Conservation (phyloP, 2,329 filamentous ascomycete species). For the Alternaria tenuissima region DNA sequence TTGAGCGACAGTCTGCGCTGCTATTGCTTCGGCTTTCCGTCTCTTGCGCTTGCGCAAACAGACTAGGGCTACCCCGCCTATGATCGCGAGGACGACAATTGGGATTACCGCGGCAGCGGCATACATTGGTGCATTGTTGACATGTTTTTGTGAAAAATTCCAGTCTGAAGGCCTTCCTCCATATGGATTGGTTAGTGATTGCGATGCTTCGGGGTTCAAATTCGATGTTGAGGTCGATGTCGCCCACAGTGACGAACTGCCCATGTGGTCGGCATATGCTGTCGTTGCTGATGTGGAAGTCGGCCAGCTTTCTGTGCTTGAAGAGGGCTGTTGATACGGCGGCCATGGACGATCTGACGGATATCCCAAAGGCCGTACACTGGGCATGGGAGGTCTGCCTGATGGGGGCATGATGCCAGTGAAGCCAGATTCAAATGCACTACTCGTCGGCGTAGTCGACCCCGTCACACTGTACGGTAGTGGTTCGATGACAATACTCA, state of each 20-base stretch:
- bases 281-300: constrained; percentile 9
- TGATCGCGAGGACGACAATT: constrained; percentile 34
- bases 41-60: constrained; percentile 44
- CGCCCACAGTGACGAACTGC: background rate
- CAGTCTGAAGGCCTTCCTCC: constrained; percentile 4
- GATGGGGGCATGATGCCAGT: background rate
- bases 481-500: background rate
- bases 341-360: background rate
- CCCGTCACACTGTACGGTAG: background rate
- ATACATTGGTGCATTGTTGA: constrained; percentile 27
- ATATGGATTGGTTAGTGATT: constrained; percentile 1
- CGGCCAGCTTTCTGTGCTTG: constrained; percentile 1
- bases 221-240: constrained; percentile 5
- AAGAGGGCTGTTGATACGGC: background rate
- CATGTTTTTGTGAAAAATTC: constrained; percentile 10
- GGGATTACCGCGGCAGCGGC: constrained; percentile 37
- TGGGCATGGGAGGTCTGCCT: constrained; percentile 1
- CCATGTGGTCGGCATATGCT: constrained; percentile 3
- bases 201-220: background rate
- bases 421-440: background rate
- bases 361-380: background rate
- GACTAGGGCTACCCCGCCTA: constrained; percentile 34
- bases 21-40: constrained; percentile 22
- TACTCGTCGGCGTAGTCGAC: background rate
- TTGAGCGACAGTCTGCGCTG: constrained; percentile 15